phyloP scores from a whole-genome alignment of 345 rosid species.

The Aquilaria malaccensis region DNA sequence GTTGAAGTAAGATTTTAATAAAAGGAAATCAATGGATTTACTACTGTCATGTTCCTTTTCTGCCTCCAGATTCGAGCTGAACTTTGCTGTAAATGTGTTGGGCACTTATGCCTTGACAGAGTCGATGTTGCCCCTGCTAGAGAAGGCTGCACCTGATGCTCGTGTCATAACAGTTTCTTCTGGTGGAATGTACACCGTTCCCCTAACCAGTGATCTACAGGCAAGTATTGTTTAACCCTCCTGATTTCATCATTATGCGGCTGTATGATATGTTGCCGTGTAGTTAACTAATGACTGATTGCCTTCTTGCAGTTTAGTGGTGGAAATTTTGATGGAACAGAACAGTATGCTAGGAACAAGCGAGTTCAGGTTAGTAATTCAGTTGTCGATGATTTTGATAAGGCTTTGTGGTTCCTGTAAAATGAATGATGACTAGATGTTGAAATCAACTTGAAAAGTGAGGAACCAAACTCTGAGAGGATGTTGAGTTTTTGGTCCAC shows the following conservation, averaged over 20 bases:
- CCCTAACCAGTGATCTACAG: slow-evolving; percentile 81
- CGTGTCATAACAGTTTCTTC: slow-evolving; percentile 82
- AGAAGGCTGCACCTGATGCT: slow-evolving; percentile 77
- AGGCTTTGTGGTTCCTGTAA: too few relatives aligned
- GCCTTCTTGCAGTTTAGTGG: slow-evolving; percentile 40
- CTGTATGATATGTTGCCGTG: neutral
- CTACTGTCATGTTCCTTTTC: neutral
- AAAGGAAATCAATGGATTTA: neutral
- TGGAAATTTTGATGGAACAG: slow-evolving; percentile 48
- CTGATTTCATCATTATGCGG: neutral
- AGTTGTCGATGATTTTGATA: too few relatives aligned
- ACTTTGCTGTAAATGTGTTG: slow-evolving; percentile 76
- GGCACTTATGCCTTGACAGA: slow-evolving; percentile 78
- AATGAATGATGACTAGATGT: too few relatives aligned
- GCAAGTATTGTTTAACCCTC: slow-evolving; percentile 16
- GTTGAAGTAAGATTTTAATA: neutral
- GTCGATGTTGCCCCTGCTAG: slow-evolving; percentile 63
- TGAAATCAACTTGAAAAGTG: too few relatives aligned
- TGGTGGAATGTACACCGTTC: slow-evolving; percentile 80
- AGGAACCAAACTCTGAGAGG: too few relatives aligned
- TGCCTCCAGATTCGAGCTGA: slow-evolving; percentile 56
- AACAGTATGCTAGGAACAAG: slow-evolving; percentile 82
- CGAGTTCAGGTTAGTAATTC: slow-evolving; percentile 58
- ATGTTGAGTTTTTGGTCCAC: too few relatives aligned
- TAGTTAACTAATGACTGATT: neutral